Base-by-base conservation (phyloP, 352 stramenopile genomes). In the Phytophthora rubi region DNA sequence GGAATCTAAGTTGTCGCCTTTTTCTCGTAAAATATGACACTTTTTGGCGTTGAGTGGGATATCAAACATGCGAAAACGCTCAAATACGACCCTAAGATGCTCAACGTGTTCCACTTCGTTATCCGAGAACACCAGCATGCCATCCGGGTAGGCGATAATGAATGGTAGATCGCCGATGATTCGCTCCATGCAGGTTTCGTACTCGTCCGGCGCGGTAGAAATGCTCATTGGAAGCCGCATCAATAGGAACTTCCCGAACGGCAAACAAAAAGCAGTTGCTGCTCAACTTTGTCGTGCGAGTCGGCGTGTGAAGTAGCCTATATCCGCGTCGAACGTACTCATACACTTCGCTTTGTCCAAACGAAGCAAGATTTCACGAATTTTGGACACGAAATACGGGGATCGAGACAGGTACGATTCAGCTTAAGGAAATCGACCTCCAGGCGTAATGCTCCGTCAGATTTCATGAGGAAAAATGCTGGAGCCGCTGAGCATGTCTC, bases 381-480 rank as follows among this genome's bases (percentile, higher is more conserved):
- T 63, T 18, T 47, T 55, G 2, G 44, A 44, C 26, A 63, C 44
- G 10, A 33, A 63, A n/a, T 63, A 63, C 28, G 44, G 56, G 0
- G 42, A 47, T 0, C 56, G 13, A 28, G 9, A 26, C 13, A 55
- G n/a, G 23, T 33, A 53, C n/a, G 7, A 18, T 63, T 63, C 15
- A 63, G 28, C 1, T 6, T 3, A 6, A 44, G 23, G 42, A 63
- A 63, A 28, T 63, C 39, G 2, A 63, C 56, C 39, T 60, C 44
- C 3, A 62, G 8, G 5, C 53, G n/a, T 6, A 69, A 6, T 3
- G 26, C 7, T 56, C 53, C 61, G n/a, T 32, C 55, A 10, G 13
- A 39, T n/a, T 68, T 57, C 4, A 52, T 0, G 6, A 65, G 12
- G 55, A 65, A 70, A 59, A 70, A 64, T 3, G 63, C 63, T 2